Evolutionary conservation across 2,329 filamentous ascomycete species (phyloP), one percentile per base, ranked within the genome.

Genomic region (Aspergillus tamarii): DNA sequence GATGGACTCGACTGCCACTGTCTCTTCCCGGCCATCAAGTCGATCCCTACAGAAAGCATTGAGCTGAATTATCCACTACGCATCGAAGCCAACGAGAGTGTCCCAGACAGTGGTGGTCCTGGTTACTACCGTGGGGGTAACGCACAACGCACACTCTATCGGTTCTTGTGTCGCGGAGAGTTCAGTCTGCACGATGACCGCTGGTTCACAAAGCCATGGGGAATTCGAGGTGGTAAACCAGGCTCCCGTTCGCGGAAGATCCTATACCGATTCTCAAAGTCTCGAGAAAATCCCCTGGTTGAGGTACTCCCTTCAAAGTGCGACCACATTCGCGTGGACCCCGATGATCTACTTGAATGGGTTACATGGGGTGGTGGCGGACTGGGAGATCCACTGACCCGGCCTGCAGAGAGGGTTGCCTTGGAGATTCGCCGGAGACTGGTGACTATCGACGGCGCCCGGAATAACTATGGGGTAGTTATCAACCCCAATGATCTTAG

Each of bases 1-100:
- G 82, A 84, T 57, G 82, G 82, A 2, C 80, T 79, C 1, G 81
- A 84, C 65, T 84, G 82, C 62, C 82, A 84, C 67, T 84, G 82
- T 54, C 72, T 84, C 3, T 84, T 84, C 69, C 82, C 83, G 0
- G 80, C 81, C 1, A 84, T 84, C 72, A 84, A 84, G 64, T 81
- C 79, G 1, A 82, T 84, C 30, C 82, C 82, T 0, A 81, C 81
- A 0, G 83, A 84, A 68, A 81, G 77, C 56, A 81, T 82, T 52
- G 82, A 84, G 65, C 70, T 83, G 4, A 81, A 83, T 61, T 84
- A 81, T 65, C 82, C 82, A 2, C 74, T 84, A 12, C 77, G 81
- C 21, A 79, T 84, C 59, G 82, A 84, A 64, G 80, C 78, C 0
- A 84, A 84, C 62, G 79, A 84, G 65, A 79, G 80, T 5, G 73